Evolutionary conservation across 73 alveolate species (phyloP).

Genomic region (Uronychia setigera): DNA sequence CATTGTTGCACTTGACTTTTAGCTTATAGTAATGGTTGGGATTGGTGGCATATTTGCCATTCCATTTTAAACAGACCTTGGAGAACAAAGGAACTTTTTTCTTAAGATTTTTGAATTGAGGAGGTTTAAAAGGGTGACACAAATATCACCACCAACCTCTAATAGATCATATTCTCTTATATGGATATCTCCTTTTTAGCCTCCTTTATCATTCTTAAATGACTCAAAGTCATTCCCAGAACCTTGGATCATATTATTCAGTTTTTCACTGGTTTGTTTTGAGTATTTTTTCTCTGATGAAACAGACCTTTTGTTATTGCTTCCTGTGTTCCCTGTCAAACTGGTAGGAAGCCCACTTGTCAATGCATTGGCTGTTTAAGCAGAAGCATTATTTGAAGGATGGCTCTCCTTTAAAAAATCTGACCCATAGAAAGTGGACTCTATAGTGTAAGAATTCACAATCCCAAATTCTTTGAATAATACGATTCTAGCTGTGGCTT

Average conservation of each 20-base stretch:
- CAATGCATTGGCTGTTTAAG: neutral
- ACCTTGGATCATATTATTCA: neutral
- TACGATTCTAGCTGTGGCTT: slow-evolving; percentile 55
- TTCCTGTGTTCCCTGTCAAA: neutral
- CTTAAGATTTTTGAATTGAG: neutral
- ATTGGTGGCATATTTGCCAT: neutral
- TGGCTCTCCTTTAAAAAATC: slow-evolving; percentile 7
- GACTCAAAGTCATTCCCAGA: neutral
- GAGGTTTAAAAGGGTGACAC: neutral
- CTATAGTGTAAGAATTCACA: slow-evolving; percentile 46
- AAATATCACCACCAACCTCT: neutral
- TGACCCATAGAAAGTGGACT: slow-evolving; percentile 42
- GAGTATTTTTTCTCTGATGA: neutral
- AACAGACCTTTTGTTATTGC: neutral
- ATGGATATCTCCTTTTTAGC: neutral
- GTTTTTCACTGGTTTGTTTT: neutral
- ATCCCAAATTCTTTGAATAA: slow-evolving; percentile 47
- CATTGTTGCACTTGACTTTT: neutral
- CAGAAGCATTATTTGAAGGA: neutral
- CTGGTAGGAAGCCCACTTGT: neutral
- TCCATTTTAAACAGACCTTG: neutral
- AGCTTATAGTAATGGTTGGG: neutral
- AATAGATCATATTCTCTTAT: neutral
- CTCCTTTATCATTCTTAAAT: neutral
- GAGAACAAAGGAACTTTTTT: neutral